These are phyloP conservation scores for Nidula niveotomentosa DNA, from an alignment of 1,284 basidiomycete genomes.

Conservation along the genomic window DNA sequence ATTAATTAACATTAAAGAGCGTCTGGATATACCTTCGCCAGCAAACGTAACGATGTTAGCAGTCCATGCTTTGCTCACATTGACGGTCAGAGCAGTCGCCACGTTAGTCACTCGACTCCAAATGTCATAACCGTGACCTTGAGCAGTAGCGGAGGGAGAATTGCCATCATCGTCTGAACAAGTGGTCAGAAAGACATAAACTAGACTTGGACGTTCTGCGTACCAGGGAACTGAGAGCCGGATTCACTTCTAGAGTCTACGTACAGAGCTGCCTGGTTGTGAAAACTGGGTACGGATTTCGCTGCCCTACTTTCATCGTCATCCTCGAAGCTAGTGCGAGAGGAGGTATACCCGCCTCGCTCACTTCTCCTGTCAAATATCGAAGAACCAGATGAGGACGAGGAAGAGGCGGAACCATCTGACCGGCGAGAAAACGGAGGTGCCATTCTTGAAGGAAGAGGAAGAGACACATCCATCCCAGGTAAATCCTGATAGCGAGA, in stretches of 20 bases:
- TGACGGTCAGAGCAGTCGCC: conserved; percentile 53
- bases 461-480: neutral
- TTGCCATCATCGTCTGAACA: neutral
- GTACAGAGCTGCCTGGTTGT: too few species aligned
- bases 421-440: conserved; percentile 9
- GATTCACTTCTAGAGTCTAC: too few species aligned
- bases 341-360: conserved; percentile 32
- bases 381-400: conserved; percentile 28
- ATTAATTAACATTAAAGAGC: neutral
- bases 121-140: conserved; percentile 15
- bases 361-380: conserved; percentile 19
- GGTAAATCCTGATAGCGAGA: neutral
- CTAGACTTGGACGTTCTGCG: too few species aligned
- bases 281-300: too few species aligned
- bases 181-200: too few species aligned
- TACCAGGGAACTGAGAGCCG: too few species aligned
- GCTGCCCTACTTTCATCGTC: conserved; percentile 13
- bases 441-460: neutral
- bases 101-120: conserved; percentile 58
- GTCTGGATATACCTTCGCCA: conserved; percentile 45
- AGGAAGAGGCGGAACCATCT: conserved; percentile 25
- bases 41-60: conserved; percentile 36
- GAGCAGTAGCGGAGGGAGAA: neutral
- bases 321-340: conserved; percentile 45
- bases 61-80: conserved; percentile 57